Evolutionary conservation across 1,139 yeast genomes (phyloP), one percentile per base, ranked within the genome.

Genomic region (Candida tropicalis): DNA sequence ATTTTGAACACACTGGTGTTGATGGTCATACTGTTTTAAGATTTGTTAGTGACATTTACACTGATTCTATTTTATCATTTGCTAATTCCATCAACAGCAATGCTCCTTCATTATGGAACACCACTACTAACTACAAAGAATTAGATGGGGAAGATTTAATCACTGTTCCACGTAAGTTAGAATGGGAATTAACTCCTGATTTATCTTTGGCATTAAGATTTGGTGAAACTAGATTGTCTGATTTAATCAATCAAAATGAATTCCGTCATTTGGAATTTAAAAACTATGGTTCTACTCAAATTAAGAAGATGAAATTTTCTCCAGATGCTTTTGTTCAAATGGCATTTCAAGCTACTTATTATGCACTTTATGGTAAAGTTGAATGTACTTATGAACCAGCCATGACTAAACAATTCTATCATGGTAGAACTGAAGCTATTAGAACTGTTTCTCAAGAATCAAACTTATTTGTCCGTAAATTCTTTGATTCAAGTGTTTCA

Each of bases 351-450:
- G 89, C 95, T 4, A 89, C 96, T 9, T 90, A 89, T 64, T 90
- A 88, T 60, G 95, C 96, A 0, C 75, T 90, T 41, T 90, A 90
- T 60, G 97, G 97, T 37, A 87, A 87, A 58, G 95, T 89, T 34
- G 97, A 89, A 62, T 87, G 95, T 54, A 88, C 96, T 11, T 90
- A 90, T 63, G 97, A 90, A 66, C 97, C 97, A 3, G 96, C 96
- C 10, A 90, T 90, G 97, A 90, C 97, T 2, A 90, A 90, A 62
- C 73, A 73, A 46, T 90, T 83, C 59, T 77, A 84, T 52, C 96
- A 90, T 60, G 97, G 97, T 12, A 77, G 97, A 60, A 90, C 97
- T 0, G 97, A 90, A 64, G 96, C 97, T 4, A 82, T 90, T 42
- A 75, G 97, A 54, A 79, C 95, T 0, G 97, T 89, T 2, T 82